Evolutionary conservation across 306 rosid genomes (phyloP), one percentile per base, ranked within the genome.

Genomic region (Gynostemma pentaphyllum): DNA sequence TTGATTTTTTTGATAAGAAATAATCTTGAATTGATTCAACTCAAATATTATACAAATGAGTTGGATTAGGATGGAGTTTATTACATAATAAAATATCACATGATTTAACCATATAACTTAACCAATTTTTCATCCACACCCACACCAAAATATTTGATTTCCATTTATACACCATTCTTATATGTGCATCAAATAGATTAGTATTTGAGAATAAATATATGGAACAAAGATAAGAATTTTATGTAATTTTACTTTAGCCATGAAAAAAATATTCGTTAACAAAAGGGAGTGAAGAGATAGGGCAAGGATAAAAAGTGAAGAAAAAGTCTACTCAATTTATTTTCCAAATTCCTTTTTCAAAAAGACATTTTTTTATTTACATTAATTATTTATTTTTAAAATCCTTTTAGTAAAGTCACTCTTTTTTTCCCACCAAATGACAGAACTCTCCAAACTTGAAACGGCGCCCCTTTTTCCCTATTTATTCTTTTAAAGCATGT

Each of bases 211-310:
- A 50, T 11, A 50, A 50, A 50, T 47, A 50, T 47, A 9, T 18
- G 5, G 12, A 49, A 16, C n/a, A 54, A 30, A 55, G 62, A 8
- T n/a, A 42, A 42, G 62, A 55, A 30, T 16, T 55, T 55, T 55
- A 55, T 55, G n/a, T 55, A 30, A 55, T 55, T 32, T 56, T n/a
- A 56, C 63, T 32, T 56, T 32, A 32, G 41, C n/a, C n/a, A n/a
- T n/a, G n/a, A n/a, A n/a, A n/a, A n/a, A 7, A 2, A 32, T 42
- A 56, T 56, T 56, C 63, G 9, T 23, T 32, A 56, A 34, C 63
- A 56, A 56, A n/a, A 56, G 63, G 9, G 34, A 32, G 27, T 18
- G 63, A 56, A 56, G 15, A 15, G 63, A 32, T 56, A 56, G 63
- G 26, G 62, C 62, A 16, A 55, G 9, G 62, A 55, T 55, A 29